A percentile compares a stretch with the other conserved stretches of the same genome.
phyloP scores from a whole-genome alignment of 345 rosid species.

The Murraya koenigii region DNA sequence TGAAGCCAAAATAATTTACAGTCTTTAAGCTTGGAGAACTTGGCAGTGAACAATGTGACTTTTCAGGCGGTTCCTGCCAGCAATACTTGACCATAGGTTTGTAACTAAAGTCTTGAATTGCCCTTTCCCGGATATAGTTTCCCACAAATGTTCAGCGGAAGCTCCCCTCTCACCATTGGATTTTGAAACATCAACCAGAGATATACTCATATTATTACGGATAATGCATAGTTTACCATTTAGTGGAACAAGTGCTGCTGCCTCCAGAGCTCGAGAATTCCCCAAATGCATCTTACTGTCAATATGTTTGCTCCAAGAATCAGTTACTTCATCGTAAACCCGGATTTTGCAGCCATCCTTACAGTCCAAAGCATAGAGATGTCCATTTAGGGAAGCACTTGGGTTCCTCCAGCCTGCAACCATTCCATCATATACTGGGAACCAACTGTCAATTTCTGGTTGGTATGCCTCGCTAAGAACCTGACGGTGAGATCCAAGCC shows the following conservation, averaged over 20 bases:
- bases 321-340: constrained; percentile 59
- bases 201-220: constrained; percentile 71
- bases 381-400: constrained; percentile 51
- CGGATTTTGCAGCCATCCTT: constrained; percentile 74
- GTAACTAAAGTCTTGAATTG: constrained; percentile 65
- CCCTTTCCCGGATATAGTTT: constrained; percentile 59
- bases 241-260: constrained; percentile 67
- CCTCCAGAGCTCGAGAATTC: constrained; percentile 62
- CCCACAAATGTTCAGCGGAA: constrained; percentile 63
- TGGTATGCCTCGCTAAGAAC: constrained; percentile 65
- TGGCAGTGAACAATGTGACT: constrained; percentile 79
- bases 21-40: constrained; percentile 58
- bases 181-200: constrained; percentile 56
- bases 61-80: constrained; percentile 64
- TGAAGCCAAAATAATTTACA: neutral
- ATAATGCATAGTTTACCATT: constrained; percentile 66
- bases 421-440: constrained; percentile 65
- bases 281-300: constrained; percentile 75
- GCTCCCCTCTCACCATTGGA: constrained; percentile 40
- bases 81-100: constrained; percentile 65
- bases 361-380: constrained; percentile 70
- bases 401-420: constrained; percentile 82
- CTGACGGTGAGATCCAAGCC: constrained; percentile 64
- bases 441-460: constrained; percentile 59
- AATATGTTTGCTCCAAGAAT: constrained; percentile 65